Evolutionary conservation across 306 rosid genomes (phyloP), one percentile per base, ranked within the genome.

Genomic region (Coriaria nepalensis): DNA sequence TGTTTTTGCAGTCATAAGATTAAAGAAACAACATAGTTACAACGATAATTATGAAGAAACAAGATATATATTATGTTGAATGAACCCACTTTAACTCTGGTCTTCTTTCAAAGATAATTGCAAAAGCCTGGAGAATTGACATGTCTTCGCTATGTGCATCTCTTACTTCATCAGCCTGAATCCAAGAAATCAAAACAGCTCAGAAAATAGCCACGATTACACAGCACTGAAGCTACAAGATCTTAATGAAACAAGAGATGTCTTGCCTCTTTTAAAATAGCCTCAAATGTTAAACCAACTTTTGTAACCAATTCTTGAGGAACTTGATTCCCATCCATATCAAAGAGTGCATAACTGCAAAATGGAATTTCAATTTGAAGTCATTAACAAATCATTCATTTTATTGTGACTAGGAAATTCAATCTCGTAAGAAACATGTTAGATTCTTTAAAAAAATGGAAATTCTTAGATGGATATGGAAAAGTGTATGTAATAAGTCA

Each of bases 41-140:
- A 20, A 20, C 1, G 1, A 20, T 20, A 20, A 20, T 20, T 20
- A 3, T 1, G 29, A 20, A 20, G 29, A 20, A 20, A 12, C 57
- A 10, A 54, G 7, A 29, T 41, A 34, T 41, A 34, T 13, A 13
- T 13, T 37, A 11, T 29, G 14, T 29, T 44, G 13, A 6, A 41
- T 33, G 10, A 47, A 47, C 35, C 35, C 35, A 85, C 98, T 87
- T 77, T 58, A 90, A 60, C 38, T 85, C 95, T 13, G 94, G 94
- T 63, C 59, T 90, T 71, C 86, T 85, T 61, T 82, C 82, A 43
- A 85, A 81, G 58, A 81, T 94, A 73, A 82, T 71, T 40, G 92
- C 55, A 57, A 90, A 73, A 60, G 98, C 98, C 11, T 68, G 79
- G 40, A 49, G 47, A 45, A 90, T 82, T 49, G 98, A 79, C 76